Conservation (phyloP, 768 basidiomycete species). For the Asterophora lycoperdoides region DNA sequence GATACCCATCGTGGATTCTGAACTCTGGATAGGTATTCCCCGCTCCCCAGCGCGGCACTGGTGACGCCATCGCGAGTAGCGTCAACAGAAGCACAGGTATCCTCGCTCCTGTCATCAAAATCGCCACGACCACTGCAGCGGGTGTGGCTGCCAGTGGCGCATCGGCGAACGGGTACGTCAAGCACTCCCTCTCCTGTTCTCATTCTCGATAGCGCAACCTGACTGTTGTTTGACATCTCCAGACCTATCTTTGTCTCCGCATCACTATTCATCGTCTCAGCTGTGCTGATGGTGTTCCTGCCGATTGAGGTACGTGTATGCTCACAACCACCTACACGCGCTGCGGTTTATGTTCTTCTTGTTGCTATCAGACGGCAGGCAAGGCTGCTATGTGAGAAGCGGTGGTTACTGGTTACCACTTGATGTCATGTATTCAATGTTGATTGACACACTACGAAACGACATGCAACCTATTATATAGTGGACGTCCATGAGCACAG, state of each 20-base stretch:
- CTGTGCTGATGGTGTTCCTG: slow-evolving; percentile 35
- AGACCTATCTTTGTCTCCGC: slow-evolving; percentile 49
- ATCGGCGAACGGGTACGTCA: slow-evolving; percentile 33
- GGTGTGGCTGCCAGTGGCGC: slow-evolving; percentile 25
- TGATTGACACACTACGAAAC: too few species aligned
- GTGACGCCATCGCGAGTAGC: slow-evolving; percentile 45
- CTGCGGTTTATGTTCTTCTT: not conserved
- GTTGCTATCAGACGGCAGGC: slow-evolving; percentile 25
- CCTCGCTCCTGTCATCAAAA: slow-evolving; percentile 47
- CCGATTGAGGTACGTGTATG: slow-evolving; percentile 41
- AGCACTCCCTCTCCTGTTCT: not conserved
- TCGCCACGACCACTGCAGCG: slow-evolving; percentile 33
- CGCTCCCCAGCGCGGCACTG: slow-evolving; percentile 52
- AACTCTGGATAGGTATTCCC: slow-evolving; percentile 38
- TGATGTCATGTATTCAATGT: too few species aligned
- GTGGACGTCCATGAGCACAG: too few species aligned
- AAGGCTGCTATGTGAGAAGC: slow-evolving; percentile 27
- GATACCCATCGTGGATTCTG: not conserved
- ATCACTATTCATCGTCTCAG: slow-evolving; percentile 39
- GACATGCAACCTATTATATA: too few species aligned
- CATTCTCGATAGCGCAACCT: not conserved
- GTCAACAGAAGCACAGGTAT: slow-evolving; percentile 47
- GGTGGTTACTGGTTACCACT: too few species aligned
- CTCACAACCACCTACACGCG: not conserved
- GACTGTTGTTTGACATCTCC: not conserved